phyloP scores from a whole-genome alignment of 23 red algal species.

The Agarophyton chilense region DNA sequence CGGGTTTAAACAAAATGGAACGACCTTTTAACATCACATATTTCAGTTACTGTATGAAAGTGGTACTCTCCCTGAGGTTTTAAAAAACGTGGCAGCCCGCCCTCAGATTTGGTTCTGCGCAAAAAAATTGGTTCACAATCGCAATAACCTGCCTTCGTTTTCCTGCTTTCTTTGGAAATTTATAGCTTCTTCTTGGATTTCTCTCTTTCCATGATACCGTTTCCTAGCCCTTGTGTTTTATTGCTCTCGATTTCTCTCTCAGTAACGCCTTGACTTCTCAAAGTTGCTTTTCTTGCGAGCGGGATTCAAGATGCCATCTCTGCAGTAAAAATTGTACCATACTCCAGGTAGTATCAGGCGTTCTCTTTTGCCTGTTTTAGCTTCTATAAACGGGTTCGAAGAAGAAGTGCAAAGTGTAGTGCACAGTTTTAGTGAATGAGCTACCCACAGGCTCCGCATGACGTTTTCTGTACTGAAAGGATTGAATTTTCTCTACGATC shows the following conservation, averaged over 20 bases:
- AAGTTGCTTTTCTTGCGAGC: background rate
- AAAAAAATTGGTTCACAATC: no score
- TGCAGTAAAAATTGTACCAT: background rate
- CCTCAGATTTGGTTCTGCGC: no score
- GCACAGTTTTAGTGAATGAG: background rate
- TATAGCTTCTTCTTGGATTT: no score
- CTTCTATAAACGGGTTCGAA: background rate
- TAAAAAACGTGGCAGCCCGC: no score
- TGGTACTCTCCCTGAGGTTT: no score
- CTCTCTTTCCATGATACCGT: background rate
- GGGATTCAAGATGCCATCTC: background rate
- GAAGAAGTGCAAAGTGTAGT: background rate
- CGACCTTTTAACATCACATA: no score
- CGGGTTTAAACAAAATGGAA: no score
- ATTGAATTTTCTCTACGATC: background rate
- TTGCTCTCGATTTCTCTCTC: background rate
- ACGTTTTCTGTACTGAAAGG: background rate
- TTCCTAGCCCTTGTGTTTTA: background rate
- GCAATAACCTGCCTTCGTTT: no score
- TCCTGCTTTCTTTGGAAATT: no score
- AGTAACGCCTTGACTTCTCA: background rate
- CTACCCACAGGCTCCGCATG: background rate
- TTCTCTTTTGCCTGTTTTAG: background rate
- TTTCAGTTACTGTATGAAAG: no score
- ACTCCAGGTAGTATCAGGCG: background rate